A percentile compares a stretch with the other conserved stretches of the same genome.
Conservation (phyloP, 495 filamentous ascomycete genomes). For the Neurospora sp. region DNA sequence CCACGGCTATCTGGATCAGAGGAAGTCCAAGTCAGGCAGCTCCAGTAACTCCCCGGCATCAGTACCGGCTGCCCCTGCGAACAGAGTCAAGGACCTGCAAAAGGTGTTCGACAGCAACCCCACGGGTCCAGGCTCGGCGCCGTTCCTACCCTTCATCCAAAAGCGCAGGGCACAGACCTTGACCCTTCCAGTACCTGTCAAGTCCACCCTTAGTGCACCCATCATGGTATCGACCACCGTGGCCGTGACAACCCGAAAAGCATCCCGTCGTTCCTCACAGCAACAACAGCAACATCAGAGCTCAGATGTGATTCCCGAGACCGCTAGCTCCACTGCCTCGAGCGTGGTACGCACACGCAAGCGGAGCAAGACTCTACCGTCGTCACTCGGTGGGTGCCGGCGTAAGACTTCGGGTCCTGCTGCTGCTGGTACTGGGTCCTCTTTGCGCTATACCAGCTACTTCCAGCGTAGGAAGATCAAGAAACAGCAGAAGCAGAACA, state of each 20-base stretch:
- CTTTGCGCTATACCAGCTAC: not conserved
- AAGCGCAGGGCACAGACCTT: slow-evolving; percentile 2
- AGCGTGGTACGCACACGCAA: not conserved
- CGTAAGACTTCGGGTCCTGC: not conserved
- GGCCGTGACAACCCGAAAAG: slow-evolving; percentile 4
- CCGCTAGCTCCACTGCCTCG: not conserved
- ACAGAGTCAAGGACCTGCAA: not conserved
- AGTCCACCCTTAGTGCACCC: slow-evolving; percentile 9
- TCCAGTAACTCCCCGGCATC: not conserved
- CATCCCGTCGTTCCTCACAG: not conserved
- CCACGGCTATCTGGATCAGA: not conserved
- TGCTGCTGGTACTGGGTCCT: not conserved
- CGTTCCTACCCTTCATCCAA: slow-evolving; percentile 8
- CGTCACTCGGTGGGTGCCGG: not conserved
- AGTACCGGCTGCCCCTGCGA: not conserved
- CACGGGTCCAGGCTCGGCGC: not conserved
- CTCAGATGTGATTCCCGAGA: not conserved
- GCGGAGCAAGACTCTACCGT: not conserved
- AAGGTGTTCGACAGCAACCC: not conserved
- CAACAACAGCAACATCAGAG: not conserved
- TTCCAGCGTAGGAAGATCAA: not conserved
- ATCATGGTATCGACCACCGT: slow-evolving; percentile 14
- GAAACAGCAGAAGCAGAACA: slow-evolving; percentile 5
- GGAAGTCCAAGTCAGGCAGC: not conserved
- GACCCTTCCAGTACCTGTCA: not conserved